These are phyloP conservation scores for Phytophthora quininea DNA, from an alignment of 352 stramenopile genomes.

Conservation along the genomic window DNA sequence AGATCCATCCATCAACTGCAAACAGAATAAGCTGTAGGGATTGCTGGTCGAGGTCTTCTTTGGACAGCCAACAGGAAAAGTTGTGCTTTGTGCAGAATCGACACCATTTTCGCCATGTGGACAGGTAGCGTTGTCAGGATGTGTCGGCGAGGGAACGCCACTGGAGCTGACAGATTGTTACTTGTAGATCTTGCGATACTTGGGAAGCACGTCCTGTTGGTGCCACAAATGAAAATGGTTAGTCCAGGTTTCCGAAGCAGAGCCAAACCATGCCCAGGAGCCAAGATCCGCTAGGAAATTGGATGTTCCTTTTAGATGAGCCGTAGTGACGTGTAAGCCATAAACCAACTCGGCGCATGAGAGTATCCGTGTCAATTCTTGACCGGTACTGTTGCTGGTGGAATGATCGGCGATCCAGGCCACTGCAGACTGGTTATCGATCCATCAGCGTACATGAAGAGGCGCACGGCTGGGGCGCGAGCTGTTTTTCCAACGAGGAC, in stretches of 20 bases:
- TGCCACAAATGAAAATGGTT: slow-evolving; percentile 8
- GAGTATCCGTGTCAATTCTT: slow-evolving; percentile 6
- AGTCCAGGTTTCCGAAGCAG: slow-evolving; percentile 6
- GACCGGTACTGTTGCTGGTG: background rate
- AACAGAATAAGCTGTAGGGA: slow-evolving; percentile 17
- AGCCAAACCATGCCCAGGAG: slow-evolving; percentile 8
- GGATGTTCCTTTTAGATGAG: slow-evolving; percentile 4
- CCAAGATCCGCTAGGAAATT: slow-evolving; percentile 11
- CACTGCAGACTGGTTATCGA: slow-evolving; percentile 10
- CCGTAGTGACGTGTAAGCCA: slow-evolving; percentile 1
- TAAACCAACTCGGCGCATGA: slow-evolving; percentile 4
- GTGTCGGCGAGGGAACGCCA: slow-evolving; percentile 4
- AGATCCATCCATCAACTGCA: slow-evolving; percentile 7
- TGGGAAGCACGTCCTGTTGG: slow-evolving; percentile 6
- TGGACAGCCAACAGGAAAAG: background rate
- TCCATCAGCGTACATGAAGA: slow-evolving; percentile 11
- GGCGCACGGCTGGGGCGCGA: background rate
- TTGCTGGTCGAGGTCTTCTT: background rate
- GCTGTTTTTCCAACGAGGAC: background rate
- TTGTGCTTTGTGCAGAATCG: background rate
- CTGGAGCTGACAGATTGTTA: slow-evolving; percentile 1
- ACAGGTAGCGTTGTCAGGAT: slow-evolving; percentile 2
- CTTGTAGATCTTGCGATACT: slow-evolving; percentile 19
- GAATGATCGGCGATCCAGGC: slow-evolving; percentile 8
- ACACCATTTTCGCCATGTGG: slow-evolving; percentile 13